A percentile compares a stretch with the other conserved stretches of the same genome.
Conservation (phyloP, 768 basidiomycete genomes). For the Panellus pusillus region DNA sequence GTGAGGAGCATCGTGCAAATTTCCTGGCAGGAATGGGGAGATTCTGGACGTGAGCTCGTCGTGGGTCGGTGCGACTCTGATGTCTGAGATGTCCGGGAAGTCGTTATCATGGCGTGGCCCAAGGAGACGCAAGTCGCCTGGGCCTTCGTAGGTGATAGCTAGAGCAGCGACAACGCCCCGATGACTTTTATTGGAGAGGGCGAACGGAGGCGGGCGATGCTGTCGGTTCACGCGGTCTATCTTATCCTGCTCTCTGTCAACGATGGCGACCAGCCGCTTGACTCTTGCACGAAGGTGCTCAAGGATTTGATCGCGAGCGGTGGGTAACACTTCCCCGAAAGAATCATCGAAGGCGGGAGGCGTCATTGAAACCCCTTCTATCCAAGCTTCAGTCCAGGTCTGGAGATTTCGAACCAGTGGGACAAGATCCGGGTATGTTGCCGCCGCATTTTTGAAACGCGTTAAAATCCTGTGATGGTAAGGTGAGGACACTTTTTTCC, state of each 20-base stretch:
- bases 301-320: conserved; percentile 39
- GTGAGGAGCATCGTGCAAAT: conserved; percentile 60
- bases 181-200: not conserved
- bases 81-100: conserved; percentile 49
- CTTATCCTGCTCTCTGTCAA: conserved; percentile 49
- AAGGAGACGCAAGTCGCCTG: conserved; percentile 46
- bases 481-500: conserved; percentile 5
- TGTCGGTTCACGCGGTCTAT: conserved; percentile 25
- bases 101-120: conserved; percentile 75
- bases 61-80: conserved; percentile 72
- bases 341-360: conserved; percentile 49
- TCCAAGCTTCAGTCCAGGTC: conserved; percentile 52
- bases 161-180: conserved; percentile 42
- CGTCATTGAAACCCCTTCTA: conserved; percentile 33
- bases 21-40: conserved; percentile 62
- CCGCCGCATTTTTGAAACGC: conserved; percentile 58
- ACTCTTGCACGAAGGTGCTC: conserved; percentile 35
- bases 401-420: conserved; percentile 42
- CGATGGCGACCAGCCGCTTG: conserved; percentile 41
- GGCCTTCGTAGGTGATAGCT: conserved; percentile 49
- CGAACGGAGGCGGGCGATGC: conserved; percentile 6
- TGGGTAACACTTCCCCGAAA: conserved; percentile 29
- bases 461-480: conserved; percentile 29
- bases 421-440: conserved; percentile 44
- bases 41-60: conserved; percentile 53